These are phyloP conservation scores for Luffa acutangula DNA, from an alignment of 306 rosid genomes.

Conservation along the genomic window DNA sequence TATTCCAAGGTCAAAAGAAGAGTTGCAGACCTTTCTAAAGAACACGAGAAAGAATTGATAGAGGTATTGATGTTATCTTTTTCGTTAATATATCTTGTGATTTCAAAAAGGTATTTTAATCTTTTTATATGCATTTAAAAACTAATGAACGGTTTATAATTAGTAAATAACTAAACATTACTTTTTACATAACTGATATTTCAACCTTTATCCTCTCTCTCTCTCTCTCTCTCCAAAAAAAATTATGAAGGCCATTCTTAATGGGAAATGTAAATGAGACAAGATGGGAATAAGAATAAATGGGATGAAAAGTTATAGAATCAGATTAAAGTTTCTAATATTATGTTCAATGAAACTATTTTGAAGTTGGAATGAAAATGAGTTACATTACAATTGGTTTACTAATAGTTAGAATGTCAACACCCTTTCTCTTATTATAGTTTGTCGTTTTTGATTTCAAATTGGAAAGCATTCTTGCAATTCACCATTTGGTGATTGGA, in stretches of 20 bases:
- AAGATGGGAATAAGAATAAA: neutral
- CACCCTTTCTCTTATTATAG: too few species aligned
- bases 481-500: too few species aligned
- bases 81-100: constrained; percentile 11
- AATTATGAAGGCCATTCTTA: neutral
- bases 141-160: neutral
- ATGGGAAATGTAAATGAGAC: neutral
- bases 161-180: neutral
- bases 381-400: neutral
- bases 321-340: neutral
- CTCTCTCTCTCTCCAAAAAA: neutral
- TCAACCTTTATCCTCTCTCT: neutral
- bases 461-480: too few species aligned
- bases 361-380: neutral
- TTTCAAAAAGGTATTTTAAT: constrained; percentile 2
- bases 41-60: constrained; percentile 84
- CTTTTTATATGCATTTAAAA: neutral
- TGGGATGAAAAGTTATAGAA: neutral
- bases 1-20: constrained; percentile 87
- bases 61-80: constrained; percentile 45
- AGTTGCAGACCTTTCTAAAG: constrained; percentile 70
- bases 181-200: neutral
- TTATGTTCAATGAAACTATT: neutral
- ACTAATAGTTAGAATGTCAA: neutral
- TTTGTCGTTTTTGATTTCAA: too few species aligned